Base-by-base conservation (phyloP, 73 alveolate species). In the Blepharisma stoltei region DNA sequence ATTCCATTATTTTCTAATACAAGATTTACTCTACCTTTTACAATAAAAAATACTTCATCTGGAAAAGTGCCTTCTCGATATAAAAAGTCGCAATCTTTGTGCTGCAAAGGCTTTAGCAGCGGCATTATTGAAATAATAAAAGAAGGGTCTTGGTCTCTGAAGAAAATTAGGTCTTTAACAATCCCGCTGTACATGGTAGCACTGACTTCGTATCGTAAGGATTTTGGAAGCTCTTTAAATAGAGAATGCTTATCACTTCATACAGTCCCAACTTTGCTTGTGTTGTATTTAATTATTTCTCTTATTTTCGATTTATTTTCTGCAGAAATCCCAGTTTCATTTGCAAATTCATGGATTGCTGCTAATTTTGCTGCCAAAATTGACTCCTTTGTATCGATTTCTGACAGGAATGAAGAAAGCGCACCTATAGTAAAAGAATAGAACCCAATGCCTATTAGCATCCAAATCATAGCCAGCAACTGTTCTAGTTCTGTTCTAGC, bases 381-480 rank as follows among this genome's bases (percentile, higher is more conserved):
- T 37, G 76, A 27, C 45, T 83, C 82, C 67, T 84, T 83, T 37
- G 77, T 83, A 25, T 60, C 73, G 38, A 60, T 60, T 18, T 14
- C 14, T 14, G 37, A 18, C 4, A 60, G 3, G 4, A 60, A 14
- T 60, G 73, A 60, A 60, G 48, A 18, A 0, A 60, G 46, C 14
- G 46, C 23, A 14, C 73, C 73, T 20, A 60, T 60, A 8, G 45
- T 25, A 38, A 60, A 60, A 38, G 73, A 60, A 18, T 14, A 60
- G 46, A 60, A 60, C 14, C 23, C 14, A 1, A 60, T 9, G 47
- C 95, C 95, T 67, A 85, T 81, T 4, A 89, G 71, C 95, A 89
- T 89, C 89, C 90, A 86, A 41, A 85, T 20, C 11, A 89, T 67
- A 9, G 89, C 83, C 20, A 86, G 44, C 25, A 86, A 38, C 20